Conservation (phyloP, 1,284 basidiomycete genomes). For the Tremellales sp. region DNA sequence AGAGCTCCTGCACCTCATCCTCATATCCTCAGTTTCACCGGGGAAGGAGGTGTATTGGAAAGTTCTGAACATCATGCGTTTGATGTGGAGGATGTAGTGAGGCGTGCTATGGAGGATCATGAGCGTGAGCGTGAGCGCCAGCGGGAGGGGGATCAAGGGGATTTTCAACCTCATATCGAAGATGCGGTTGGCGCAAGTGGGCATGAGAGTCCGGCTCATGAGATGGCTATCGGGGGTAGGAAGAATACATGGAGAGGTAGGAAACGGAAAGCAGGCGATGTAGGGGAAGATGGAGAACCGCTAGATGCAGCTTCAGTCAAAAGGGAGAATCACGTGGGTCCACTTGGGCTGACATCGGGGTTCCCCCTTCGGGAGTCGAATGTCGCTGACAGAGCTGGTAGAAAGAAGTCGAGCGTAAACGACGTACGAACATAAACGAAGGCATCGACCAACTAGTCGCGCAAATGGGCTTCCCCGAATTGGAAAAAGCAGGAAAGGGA, state of each 20-base stretch:
- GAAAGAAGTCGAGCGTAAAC: constrained; percentile 96
- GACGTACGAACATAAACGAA: constrained; percentile 90
- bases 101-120: no score
- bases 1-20: constrained; percentile 8
- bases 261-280: constrained; percentile 1
- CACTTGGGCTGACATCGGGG: no score
- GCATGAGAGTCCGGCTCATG: neutral
- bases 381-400: constrained; percentile 39
- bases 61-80: constrained; percentile 1
- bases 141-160: neutral
- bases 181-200: no score
- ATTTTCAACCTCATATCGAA: neutral
- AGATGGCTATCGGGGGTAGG: neutral
- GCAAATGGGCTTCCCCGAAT: constrained; percentile 75
- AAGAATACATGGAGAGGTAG: constrained; percentile 5
- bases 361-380: neutral
- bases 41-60: neutral
- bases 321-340: constrained; percentile 45
- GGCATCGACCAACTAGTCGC: constrained; percentile 83
- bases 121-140: constrained; percentile 6
- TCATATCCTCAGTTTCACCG: neutral
- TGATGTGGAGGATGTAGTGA: no score
- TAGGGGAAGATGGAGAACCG: constrained; percentile 22
- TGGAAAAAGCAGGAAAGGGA: constrained; percentile 40
- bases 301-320: constrained; percentile 32